Conservation (phyloP, 805 yeast genomes). For the Saccharomyces eubayanus region DNA sequence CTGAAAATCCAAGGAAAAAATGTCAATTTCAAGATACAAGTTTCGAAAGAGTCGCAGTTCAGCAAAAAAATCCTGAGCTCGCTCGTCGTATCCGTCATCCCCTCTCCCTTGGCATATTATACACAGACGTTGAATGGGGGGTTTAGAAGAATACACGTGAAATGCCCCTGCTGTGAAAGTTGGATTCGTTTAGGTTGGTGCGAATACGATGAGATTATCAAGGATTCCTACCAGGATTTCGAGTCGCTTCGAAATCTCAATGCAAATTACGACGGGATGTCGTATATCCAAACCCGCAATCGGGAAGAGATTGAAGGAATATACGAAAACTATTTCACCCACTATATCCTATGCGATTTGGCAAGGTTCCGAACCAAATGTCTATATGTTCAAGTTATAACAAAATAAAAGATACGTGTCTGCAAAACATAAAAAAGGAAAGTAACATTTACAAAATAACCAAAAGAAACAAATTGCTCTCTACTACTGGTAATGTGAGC, state of each 20-base stretch:
- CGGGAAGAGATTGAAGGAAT: conserved; percentile 12
- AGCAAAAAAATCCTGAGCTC: conserved; percentile 9
- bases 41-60: conserved; percentile 3
- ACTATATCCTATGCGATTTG: conserved; percentile 10
- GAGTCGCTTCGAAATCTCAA: conserved; percentile 9
- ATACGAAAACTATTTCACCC: conserved; percentile 17
- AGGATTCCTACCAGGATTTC: conserved; percentile 9
- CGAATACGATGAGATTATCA: conserved; percentile 13
- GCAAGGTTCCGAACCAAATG: conserved; percentile 4
- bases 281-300: conserved; percentile 9
- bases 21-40: conserved; percentile 1
- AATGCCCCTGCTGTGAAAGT: conserved; percentile 12
- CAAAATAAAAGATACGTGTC: background rate
- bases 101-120: conserved; percentile 13
- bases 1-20: background rate
- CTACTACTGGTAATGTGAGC: background rate
- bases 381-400: conserved; percentile 3
- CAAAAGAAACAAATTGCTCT: background rate
- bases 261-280: conserved; percentile 6
- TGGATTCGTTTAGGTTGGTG: conserved; percentile 18
- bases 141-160: conserved; percentile 11
- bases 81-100: conserved; percentile 9
- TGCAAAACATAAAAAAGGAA: background rate
- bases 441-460: background rate
- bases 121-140: conserved; percentile 9